Conservation (phyloP, 2,329 filamentous ascomycete genomes). For the Sporothrix protearum region DNA sequence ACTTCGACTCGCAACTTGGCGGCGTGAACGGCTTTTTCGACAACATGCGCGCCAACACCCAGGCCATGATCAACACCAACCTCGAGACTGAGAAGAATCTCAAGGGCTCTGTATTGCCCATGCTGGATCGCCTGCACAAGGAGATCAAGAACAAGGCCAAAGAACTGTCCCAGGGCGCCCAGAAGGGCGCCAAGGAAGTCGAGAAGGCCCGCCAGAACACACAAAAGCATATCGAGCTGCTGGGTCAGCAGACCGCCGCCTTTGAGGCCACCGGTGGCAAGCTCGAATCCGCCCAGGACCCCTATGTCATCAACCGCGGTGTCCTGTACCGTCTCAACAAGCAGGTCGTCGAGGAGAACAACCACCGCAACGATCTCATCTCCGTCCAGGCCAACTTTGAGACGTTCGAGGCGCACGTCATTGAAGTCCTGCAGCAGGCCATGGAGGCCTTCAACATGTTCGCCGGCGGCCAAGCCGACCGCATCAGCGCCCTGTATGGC, state of each 20-base stretch:
- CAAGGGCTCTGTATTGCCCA: slow-evolving; percentile 79
- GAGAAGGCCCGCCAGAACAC: slow-evolving; percentile 82
- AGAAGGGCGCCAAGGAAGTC: slow-evolving; percentile 83
- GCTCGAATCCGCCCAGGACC: slow-evolving; percentile 71
- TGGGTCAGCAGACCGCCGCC: slow-evolving; percentile 77
- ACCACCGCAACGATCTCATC: slow-evolving; percentile 86
- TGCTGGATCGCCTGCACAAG: slow-evolving; percentile 85
- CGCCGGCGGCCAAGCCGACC: slow-evolving; percentile 75
- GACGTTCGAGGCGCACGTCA: slow-evolving; percentile 79
- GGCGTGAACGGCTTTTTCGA: slow-evolving; percentile 89
- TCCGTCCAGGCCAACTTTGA: slow-evolving; percentile 87
- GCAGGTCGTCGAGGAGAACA: slow-evolving; percentile 94
- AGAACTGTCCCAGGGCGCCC: slow-evolving; percentile 75
- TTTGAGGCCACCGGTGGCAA: slow-evolving; percentile 74
- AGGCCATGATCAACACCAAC: slow-evolving; percentile 85
- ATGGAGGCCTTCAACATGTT: slow-evolving; percentile 81
- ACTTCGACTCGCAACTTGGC: slow-evolving; percentile 87
- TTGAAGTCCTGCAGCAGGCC: slow-evolving; percentile 77
- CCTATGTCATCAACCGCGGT: slow-evolving; percentile 80
- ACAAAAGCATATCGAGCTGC: slow-evolving; percentile 93
- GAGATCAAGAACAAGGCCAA: slow-evolving; percentile 97
- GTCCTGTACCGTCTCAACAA: slow-evolving; percentile 81
- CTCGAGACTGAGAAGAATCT: slow-evolving; percentile 87
- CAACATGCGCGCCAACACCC: slow-evolving; percentile 88
- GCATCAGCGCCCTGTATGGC: slow-evolving; percentile 73